These are phyloP conservation scores for Fomitopsis palustris DNA, from an alignment of 1,284 basidiomycete genomes.

Conservation along the genomic window DNA sequence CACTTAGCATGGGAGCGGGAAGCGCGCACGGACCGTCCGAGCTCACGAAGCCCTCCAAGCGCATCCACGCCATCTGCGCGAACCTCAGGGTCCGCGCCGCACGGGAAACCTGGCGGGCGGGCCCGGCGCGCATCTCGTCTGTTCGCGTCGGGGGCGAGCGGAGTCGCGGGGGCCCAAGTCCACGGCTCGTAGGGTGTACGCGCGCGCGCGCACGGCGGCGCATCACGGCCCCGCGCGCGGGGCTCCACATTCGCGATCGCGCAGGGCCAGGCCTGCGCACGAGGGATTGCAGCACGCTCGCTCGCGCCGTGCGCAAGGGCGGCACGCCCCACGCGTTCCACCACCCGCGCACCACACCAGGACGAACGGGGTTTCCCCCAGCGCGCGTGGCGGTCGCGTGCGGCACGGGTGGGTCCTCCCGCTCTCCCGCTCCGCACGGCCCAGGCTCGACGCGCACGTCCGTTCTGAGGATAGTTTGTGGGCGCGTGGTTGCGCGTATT, in stretches of 20 bases:
- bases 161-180: background rate
- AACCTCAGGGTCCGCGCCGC: background rate
- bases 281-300: too few relatives aligned
- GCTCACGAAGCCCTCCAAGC: background rate
- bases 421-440: background rate
- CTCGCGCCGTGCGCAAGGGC: too few relatives aligned
- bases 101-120: background rate
- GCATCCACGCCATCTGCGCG: background rate
- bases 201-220: too few relatives aligned
- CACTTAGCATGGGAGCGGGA: background rate
- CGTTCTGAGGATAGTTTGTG: background rate
- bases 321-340: too few relatives aligned
- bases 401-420: background rate
- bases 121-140: background rate
- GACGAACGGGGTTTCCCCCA: background rate
- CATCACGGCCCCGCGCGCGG: background rate
- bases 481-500: background rate
- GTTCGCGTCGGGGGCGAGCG: background rate
- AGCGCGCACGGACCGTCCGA: background rate
- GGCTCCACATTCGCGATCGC: background rate
- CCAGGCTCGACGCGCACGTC: background rate
- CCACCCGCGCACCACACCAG: too few relatives aligned
- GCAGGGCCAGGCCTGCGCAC: too few relatives aligned
- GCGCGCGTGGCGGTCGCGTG: background rate
- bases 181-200: background rate